phyloP scores from a whole-genome alignment of 257 asterid genomes.

The Solanum gandarillasii region DNA sequence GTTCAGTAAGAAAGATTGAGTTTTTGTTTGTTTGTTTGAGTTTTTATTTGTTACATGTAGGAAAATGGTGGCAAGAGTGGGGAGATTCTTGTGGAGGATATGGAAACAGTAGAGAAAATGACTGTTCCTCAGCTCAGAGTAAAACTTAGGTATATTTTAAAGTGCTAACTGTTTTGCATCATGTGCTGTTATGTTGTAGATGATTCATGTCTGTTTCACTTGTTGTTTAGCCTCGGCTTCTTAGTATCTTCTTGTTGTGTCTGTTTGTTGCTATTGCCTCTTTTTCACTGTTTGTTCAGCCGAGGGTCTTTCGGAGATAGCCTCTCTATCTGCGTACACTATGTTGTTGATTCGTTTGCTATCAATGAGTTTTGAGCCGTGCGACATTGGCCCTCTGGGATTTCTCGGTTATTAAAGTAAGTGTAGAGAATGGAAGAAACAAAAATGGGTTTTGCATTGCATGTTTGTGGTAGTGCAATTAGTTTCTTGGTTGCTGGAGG shows the following conservation, averaged over 20 bases:
- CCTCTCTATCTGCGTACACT: neutral
- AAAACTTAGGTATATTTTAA: constrained; percentile 36
- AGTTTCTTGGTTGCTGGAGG: neutral
- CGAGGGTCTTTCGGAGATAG: neutral
- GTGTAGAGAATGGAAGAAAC: neutral
- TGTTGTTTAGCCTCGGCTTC: neutral
- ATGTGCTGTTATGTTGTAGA: neutral
- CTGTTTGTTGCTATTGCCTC: neutral
- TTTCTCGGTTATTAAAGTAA: neutral
- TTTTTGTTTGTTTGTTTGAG: neutral
- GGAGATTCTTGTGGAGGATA: constrained; percentile 32
- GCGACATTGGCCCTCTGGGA: neutral
- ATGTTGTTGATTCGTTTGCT: neutral
- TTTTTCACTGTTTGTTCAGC: neutral
- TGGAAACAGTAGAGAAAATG: constrained; percentile 37
- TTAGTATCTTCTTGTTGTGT: neutral
- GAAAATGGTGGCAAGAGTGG: constrained; percentile 1
- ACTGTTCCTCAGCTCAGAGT: constrained; percentile 57
- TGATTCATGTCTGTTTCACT: neutral
- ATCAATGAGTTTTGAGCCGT: neutral
- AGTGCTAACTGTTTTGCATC: neutral
- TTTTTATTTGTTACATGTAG: constrained; percentile 19
- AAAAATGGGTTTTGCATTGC: neutral
- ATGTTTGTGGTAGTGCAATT: neutral
- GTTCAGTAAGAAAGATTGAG: neutral